Evolutionary conservation across 75 land plant genomes (phyloP), one percentile per base, ranked within the genome.

Genomic region (Pinus tabuliformis): DNA sequence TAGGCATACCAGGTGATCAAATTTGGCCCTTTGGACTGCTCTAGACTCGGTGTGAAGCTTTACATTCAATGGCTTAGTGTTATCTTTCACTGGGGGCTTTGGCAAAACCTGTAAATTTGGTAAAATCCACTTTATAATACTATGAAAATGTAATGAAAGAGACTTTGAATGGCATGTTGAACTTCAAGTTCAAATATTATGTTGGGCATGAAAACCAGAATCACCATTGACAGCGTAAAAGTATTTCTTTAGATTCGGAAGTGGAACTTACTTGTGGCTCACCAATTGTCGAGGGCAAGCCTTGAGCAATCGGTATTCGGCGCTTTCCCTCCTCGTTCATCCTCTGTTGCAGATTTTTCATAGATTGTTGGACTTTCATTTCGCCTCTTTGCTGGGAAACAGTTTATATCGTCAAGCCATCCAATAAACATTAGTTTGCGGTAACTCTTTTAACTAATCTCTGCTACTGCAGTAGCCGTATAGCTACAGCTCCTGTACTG

Each of bases 281-380:
- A 76, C 83, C 86, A 7, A 86, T 83, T 11, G 86, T 86, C 88
- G 76, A 86, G 9, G 86, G 86, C 56, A 86, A 65, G 0, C 88
- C 88, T 62, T 86, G 88, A 7, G 88, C 88, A 9, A 80, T 24
- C 21, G 88, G 88, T 39, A 83, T 73, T 1, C 86, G 74, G 28
- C 64, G 37, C 18, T 76, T 81, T 56, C 76, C 64, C 28, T 86
- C 88, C 68, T 84, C 80, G 37, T 56, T 62, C 49, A 76, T 49
- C 63, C 70, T 42, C 42, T 80, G 28, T 30, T 80, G 70, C 18
- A 86, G 22, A 61, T 77, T 76, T 60, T 83, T 80, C 59, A 79
- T 30, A 54, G 80, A 80, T 57, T 84, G 64, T 42, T 80, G 76
- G 58, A 80, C 83, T 57, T 84, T 86, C 75, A 70, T 64, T 39